phyloP scores from a whole-genome alignment of 768 basidiomycete species.

The Collybia sordida region DNA sequence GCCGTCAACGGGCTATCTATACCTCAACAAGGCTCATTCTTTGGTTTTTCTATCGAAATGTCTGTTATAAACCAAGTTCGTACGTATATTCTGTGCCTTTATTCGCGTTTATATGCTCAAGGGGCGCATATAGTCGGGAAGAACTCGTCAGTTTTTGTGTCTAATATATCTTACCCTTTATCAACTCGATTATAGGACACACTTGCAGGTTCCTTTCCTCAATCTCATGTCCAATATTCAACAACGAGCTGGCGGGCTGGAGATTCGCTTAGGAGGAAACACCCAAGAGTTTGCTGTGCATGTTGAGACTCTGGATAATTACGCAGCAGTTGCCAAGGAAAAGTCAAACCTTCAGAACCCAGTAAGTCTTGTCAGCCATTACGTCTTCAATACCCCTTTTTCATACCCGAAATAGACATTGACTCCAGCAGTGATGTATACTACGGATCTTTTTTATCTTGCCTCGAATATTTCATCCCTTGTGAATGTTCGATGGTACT shows the following conservation, averaged over 20 bases:
- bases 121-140: conserved; percentile 38
- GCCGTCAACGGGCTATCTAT: conserved; percentile 34
- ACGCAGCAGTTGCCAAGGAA: neutral
- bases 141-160: conserved; percentile 38
- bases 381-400: neutral
- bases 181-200: conserved; percentile 26
- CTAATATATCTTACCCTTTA: conserved; percentile 16
- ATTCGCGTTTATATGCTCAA: neutral
- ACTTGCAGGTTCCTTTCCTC: conserved; percentile 65
- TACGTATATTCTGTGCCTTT: conserved; percentile 26
- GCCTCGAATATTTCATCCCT: conserved; percentile 61
- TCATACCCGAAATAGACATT: conserved; percentile 42
- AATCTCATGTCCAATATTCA: conserved; percentile 77
- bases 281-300: conserved; percentile 68
- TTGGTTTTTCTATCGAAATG: conserved; percentile 66
- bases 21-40: conserved; percentile 35
- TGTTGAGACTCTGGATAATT: conserved; percentile 26
- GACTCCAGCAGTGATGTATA: conserved; percentile 67
- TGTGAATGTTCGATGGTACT: conserved; percentile 66
- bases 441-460: conserved; percentile 65
- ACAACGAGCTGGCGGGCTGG: conserved; percentile 58
- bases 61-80: conserved; percentile 58
- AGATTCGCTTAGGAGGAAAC: conserved; percentile 78
- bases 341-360: neutral
- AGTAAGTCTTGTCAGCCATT: neutral